Percentiles rank a stretch among this genome's conserved stretches.
These are phyloP conservation scores for Populus simonii DNA, from an alignment of 345 rosid species.

Conservation along the genomic window DNA sequence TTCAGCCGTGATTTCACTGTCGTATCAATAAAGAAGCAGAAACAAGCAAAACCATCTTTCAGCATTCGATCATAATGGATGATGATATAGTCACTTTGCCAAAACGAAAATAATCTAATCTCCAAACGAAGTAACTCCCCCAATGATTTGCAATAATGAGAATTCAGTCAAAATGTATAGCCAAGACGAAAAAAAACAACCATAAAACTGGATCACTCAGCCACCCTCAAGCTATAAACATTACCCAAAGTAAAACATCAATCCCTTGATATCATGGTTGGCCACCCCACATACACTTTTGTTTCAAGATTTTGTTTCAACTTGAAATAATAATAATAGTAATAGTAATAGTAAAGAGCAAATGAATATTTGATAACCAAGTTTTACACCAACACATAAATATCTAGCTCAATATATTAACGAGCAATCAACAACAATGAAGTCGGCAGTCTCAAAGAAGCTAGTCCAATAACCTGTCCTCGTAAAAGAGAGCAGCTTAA, in stretches of 20 bases:
- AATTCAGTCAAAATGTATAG: background rate
- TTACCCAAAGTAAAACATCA: background rate
- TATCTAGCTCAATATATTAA: background rate
- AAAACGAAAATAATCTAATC: background rate
- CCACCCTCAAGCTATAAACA: background rate
- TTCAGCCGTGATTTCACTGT: slow-evolving; percentile 88
- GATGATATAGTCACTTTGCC: background rate
- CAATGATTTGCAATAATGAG: background rate
- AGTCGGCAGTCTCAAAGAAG: background rate
- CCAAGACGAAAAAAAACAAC: background rate
- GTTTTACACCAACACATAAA: background rate
- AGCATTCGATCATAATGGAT: background rate
- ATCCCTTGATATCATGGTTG: background rate
- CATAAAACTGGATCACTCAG: background rate
- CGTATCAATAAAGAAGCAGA: slow-evolving; percentile 7
- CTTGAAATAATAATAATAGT: background rate
- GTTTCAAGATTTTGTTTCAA: background rate
- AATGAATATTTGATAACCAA: background rate
- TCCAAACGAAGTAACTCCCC: background rate
- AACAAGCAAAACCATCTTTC: background rate
- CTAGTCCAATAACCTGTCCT: background rate
- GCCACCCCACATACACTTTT: background rate
- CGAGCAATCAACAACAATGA: background rate
- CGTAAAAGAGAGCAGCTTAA: background rate
- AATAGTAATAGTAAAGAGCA: background rate